Evolutionary conservation across 208 protist species (phyloP).

Genomic region (Kentomonas sorsogonicus): DNA sequence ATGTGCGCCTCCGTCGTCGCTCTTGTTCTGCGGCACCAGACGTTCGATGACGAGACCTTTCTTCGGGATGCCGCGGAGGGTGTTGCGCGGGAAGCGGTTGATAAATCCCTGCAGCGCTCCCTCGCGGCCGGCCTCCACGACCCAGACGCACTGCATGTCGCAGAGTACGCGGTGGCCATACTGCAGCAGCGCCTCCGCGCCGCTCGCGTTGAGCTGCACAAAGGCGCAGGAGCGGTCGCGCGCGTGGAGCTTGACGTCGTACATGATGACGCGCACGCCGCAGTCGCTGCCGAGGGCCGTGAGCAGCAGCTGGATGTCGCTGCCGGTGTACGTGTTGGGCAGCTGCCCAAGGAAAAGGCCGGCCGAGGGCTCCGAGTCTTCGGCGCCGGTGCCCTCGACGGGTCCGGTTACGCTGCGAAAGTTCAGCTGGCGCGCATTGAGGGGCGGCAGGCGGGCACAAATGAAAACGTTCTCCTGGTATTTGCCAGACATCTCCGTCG

Average conservation of each 20-base stretch:
- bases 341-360: conserved; percentile 82
- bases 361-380: conserved; percentile 42
- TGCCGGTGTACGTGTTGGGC: conserved; percentile 64
- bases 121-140: conserved; percentile 37
- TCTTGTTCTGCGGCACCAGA: conserved; percentile 39
- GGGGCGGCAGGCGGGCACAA: conserved; percentile 26
- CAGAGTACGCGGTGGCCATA: conserved; percentile 76
- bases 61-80: conserved; percentile 70
- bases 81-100: conserved; percentile 48
- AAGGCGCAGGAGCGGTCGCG: conserved; percentile 82
- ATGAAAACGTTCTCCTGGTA: conserved; percentile 36
- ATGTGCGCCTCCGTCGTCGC: not conserved
- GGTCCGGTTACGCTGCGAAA: conserved; percentile 51
- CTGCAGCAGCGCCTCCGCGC: conserved; percentile 35
- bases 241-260: conserved; percentile 77
- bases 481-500: not conserved
- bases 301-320: conserved; percentile 65
- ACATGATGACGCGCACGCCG: conserved; percentile 46
- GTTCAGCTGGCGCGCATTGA: conserved; percentile 35
- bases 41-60: conserved; percentile 70
- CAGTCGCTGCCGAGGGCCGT: conserved; percentile 50
- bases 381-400: conserved; percentile 24
- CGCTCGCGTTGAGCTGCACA: conserved; percentile 63
- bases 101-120: conserved; percentile 41
- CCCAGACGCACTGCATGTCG: conserved; percentile 74